phyloP scores from a whole-genome alignment of 2,329 filamentous ascomycete genomes.

The Pseudogymnoascus sp. region DNA sequence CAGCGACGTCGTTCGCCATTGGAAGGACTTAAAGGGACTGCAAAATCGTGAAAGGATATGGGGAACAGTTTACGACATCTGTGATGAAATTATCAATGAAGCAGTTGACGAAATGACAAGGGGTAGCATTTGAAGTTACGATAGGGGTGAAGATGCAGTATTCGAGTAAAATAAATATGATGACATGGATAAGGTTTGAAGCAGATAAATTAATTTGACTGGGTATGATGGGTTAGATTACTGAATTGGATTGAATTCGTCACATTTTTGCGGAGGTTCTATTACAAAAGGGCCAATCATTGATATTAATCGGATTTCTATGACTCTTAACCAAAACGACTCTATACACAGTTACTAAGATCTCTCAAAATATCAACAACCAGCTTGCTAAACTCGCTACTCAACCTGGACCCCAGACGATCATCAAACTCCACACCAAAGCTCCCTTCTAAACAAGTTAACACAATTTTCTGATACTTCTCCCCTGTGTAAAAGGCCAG shows the following conservation, averaged over 20 bases:
- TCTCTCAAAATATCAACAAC: background rate
- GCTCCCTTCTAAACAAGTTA: constrained; percentile 24
- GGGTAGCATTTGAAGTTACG: too few relatives aligned
- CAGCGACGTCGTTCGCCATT: constrained; percentile 16
- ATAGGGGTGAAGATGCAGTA: background rate
- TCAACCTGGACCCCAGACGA: background rate
- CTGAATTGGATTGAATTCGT: background rate
- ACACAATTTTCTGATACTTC: constrained; percentile 26
- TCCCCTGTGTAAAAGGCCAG: constrained; percentile 27
- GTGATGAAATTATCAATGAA: background rate
- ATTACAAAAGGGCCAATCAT: background rate
- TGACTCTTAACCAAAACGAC: background rate
- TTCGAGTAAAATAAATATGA: background rate
- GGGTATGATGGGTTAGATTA: background rate
- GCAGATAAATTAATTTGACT: background rate
- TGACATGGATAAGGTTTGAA: background rate
- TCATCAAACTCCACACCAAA: constrained; percentile 7
- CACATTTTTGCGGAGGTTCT: background rate
- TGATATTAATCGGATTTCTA: background rate
- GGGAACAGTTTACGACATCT: constrained; percentile 18
- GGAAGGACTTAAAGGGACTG: constrained; percentile 19
- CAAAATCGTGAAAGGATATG: constrained; percentile 22
- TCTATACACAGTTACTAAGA: background rate
- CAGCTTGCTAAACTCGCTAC: background rate
- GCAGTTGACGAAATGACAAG: too few relatives aligned